Evolutionary conservation across 352 stramenopile species (phyloP), one percentile per base, ranked within the genome.

Genomic region (Phytophthora kernoviae): DNA sequence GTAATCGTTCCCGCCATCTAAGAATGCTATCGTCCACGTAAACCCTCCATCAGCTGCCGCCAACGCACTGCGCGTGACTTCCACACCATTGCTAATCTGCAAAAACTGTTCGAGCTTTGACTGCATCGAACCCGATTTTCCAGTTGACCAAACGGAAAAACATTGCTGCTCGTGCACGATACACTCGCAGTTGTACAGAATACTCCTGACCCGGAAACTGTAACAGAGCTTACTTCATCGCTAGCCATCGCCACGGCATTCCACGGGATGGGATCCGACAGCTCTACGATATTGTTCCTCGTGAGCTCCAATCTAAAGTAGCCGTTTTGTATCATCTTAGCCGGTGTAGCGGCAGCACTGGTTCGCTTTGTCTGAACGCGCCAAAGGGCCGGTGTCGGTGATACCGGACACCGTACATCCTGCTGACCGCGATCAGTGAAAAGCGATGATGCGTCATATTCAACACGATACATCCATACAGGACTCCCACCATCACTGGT

Each of bases 1-100:
- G 43, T 92, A 97, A 53, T 97, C 84, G 58, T 94, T 81, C 10
- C 76, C 81, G 20, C 68, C 57, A 61, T 98, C 91, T n/a, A 94
- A 64, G 71, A 98, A 98, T 30, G 91, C 97, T 46, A 98, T 79
- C 30, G 76, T 88, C 91, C 91, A 98, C 32, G 81, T 84, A 51
- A 90, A 97, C 0, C 86, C 79, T 14, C 83, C 83, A 34, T 79
- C 79, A 1, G 32, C 17, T 21, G 37, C n/a, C 0, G 37, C 53
- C 18, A 65, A 65, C 0, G 79, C 60, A 15, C 84, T 84, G 8
- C 90, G 83, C 65, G 85, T 70, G 45, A 98, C 75, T 47, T 90
- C 68, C 1, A 98, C 91, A 41, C 86, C 81, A 39, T 59, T 75
- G 11, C 20, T 39, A 7, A 93, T 56, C 3, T 57, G 68, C 7